Base-by-base conservation (phyloP, 768 basidiomycete genomes). In the Agrocybe praecox region DNA sequence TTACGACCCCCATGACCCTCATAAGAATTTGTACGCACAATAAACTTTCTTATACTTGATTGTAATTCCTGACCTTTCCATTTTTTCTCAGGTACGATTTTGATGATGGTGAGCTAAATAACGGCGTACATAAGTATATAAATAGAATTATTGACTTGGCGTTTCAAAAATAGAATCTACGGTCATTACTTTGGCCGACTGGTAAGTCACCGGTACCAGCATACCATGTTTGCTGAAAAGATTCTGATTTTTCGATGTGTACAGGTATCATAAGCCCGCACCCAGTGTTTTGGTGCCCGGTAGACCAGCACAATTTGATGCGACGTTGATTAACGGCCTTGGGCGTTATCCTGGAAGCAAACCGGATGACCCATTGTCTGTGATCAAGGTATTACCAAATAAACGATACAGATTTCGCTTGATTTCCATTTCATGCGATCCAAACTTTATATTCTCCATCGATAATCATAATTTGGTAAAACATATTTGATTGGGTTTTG, bases 371-470 rank as follows among this genome's bases (percentile, higher is more conserved):
- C 63, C 67, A 0, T 71, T 82, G 12, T 63, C 78, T 0, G 73
- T 79, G 0, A 63, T 80, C 21, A 73, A 63, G 17, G 78, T 82
- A 22, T 46, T 66, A 9, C 54, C 67, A 7, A 71, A 72, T n/a
- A 66, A 67, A 24, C 71, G 76, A 5, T 82, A 83, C 59, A 76
- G 82, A 19, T 74, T 83, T 68, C 79, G 82, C 24, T 60, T 84
- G 23, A 68, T 83, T 1, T 70, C 69, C 24, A 77, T 80, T 32
- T 72, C 77, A 4, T 83, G 81, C 57, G 74, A 79, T 58, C 73
- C 79, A 0, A 72, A 76, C 56, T 83, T 69, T 55, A 34, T 49
- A 1, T 80, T 79, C 57, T 76, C 76, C 3, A 76, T 83, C 45
- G 80, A 81, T 46, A 71, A 74, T 0, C 81, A 83, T 56, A 69